Evolutionary conservation across 2,329 filamentous ascomycete species (phyloP).

Genomic region (Colletotrichum phormii): DNA sequence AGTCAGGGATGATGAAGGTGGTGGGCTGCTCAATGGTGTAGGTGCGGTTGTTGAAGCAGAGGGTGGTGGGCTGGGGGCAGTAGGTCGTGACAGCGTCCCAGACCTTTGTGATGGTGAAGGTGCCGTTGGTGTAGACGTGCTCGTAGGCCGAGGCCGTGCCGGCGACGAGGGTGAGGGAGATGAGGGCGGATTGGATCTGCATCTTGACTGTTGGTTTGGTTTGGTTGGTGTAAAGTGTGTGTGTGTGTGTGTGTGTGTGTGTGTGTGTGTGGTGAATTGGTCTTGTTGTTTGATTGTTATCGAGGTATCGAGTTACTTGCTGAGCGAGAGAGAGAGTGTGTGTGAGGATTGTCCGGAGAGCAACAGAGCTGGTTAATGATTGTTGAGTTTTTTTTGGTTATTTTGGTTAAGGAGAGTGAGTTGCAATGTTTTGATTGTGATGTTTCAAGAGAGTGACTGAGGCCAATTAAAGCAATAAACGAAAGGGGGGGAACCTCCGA

Average conservation of each 20-base stretch:
- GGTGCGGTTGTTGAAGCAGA: conserved; percentile 49
- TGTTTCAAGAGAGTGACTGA: conserved; percentile 23
- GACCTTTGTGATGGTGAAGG: conserved; percentile 50
- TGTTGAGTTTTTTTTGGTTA: conserved; percentile 19
- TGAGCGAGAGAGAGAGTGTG: not conserved
- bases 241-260: conserved; percentile 28
- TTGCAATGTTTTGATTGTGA: not conserved
- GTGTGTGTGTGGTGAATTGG: conserved; percentile 27
- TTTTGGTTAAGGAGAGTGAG: conserved; percentile 12
- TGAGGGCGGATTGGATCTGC: conserved; percentile 44
- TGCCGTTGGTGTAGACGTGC: conserved; percentile 35
- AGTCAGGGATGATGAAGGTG: conserved; percentile 66
- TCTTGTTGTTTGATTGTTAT: conserved; percentile 28
- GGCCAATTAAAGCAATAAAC: conserved; percentile 17
- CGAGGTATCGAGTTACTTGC: conserved; percentile 17
- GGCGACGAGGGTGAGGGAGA: conserved; percentile 42
- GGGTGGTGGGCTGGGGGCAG: conserved; percentile 59
- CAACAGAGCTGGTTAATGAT: conserved; percentile 34
- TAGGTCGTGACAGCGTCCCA: conserved; percentile 52
- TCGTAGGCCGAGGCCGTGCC: conserved; percentile 20
- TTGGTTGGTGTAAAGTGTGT: not conserved
- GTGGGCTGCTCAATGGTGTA: conserved; percentile 67
- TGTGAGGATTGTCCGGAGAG: not conserved
- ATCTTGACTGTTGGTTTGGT: conserved; percentile 41
- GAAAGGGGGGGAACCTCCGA: not conserved